phyloP scores from a whole-genome alignment of 2,329 filamentous ascomycete genomes.

The Microsporum canis region DNA sequence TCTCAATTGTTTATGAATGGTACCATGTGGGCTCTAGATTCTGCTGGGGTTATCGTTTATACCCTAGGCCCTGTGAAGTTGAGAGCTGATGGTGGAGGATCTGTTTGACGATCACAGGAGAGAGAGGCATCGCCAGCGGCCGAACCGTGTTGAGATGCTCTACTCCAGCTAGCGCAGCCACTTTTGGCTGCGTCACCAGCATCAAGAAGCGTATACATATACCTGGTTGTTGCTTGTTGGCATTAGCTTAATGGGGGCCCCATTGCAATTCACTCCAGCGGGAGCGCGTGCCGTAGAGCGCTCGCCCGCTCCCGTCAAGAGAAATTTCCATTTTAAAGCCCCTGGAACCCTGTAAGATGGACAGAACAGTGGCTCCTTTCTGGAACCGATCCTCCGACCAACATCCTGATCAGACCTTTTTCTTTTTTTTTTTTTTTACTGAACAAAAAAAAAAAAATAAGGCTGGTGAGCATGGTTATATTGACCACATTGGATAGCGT shows the following conservation, averaged over 20 bases:
- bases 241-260: background rate
- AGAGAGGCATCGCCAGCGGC: background rate
- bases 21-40: background rate
- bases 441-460: background rate
- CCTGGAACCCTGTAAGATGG: background rate
- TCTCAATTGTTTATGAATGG: background rate
- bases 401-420: background rate
- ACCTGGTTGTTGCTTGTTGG: background rate
- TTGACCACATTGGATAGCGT: background rate
- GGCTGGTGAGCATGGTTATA: slow-evolving; percentile 4
- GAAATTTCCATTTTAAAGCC: background rate
- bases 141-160: background rate
- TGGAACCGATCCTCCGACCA: background rate
- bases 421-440: slow-evolving; percentile 1
- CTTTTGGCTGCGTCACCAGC: background rate
- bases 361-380: background rate
- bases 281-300: background rate
- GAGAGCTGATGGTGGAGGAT: background rate
- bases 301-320: background rate
- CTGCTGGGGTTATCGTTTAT: background rate
- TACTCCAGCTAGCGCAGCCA: background rate
- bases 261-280: background rate
- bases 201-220: background rate
- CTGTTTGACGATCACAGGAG: background rate
- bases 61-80: background rate